Evolutionary conservation across 2,329 filamentous ascomycete genomes (phyloP).

Genomic region (Neonectria sp.): DNA sequence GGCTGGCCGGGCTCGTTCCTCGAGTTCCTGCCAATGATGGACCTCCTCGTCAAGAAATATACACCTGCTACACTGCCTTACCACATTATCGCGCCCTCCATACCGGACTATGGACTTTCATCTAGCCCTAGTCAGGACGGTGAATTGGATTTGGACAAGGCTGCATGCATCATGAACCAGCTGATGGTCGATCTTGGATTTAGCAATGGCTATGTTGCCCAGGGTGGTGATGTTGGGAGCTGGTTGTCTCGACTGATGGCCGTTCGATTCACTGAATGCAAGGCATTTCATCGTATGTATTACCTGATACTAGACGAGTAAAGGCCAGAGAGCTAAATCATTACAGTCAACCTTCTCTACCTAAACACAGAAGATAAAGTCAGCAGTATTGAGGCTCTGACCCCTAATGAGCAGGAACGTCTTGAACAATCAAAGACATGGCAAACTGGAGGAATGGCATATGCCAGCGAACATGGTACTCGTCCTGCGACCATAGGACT

Average conservation of each 20-base stretch:
- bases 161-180: slow-evolving; percentile 62
- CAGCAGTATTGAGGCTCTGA: background rate
- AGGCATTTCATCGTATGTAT: background rate
- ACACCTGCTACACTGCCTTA: slow-evolving; percentile 66
- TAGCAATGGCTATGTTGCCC: slow-evolving; percentile 62
- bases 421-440: background rate
- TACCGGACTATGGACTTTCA: slow-evolving; percentile 70
- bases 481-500: slow-evolving; percentile 6
- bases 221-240: slow-evolving; percentile 68
- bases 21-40: slow-evolving; percentile 18
- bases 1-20: slow-evolving; percentile 17
- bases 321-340: background rate
- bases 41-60: slow-evolving; percentile 55
- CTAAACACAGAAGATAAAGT: background rate
- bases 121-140: slow-evolving; percentile 61
- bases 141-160: slow-evolving; percentile 15
- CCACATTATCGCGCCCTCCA: slow-evolving; percentile 69
- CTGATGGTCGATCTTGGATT: slow-evolving; percentile 70
- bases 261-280: background rate
- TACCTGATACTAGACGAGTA: background rate
- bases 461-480: background rate
- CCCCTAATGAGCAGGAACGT: background rate
- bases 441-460: background rate
- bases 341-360: background rate
- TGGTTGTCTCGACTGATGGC: background rate